These are phyloP conservation scores for Spergularia azorica DNA, from an alignment of 179 eudicot genomes.

Conservation along the genomic window DNA sequence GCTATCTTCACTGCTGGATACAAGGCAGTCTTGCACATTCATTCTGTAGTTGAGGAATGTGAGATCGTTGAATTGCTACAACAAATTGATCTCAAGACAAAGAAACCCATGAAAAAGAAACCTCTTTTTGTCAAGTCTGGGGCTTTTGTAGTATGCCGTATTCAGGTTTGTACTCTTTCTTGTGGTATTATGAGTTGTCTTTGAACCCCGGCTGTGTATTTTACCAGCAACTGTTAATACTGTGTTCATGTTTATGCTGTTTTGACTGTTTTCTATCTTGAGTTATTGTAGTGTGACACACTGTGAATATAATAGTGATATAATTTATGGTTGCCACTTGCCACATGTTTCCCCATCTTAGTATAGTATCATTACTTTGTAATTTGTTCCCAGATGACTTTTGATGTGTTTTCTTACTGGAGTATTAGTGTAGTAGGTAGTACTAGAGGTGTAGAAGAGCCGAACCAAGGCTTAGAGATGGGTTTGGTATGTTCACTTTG, in stretches of 20 bases:
- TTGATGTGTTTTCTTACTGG: neutral
- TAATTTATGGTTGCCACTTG: neutral
- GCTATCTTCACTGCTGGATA: constrained; percentile 97
- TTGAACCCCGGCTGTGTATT: neutral
- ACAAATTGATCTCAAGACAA: constrained; percentile 85
- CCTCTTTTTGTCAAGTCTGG: constrained; percentile 82
- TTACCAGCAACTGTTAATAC: neutral
- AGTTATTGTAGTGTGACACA: neutral
- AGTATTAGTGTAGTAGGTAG: neutral
- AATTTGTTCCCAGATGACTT: neutral
- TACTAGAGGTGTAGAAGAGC: neutral
- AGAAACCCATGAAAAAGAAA: constrained; percentile 81
- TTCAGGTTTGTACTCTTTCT: constrained; percentile 53
- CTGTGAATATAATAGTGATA: neutral
- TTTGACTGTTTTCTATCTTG: neutral
- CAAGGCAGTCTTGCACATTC: constrained; percentile 94
- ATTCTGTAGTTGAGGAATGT: constrained; percentile 92
- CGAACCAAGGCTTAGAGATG: no score
- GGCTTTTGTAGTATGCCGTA: constrained; percentile 78
- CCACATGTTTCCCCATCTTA: neutral
- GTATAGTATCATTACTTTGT: neutral
- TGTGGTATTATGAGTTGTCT: neutral
- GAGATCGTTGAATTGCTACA: constrained; percentile 83
- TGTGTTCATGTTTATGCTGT: neutral
- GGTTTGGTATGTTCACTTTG: no score